phyloP scores from a whole-genome alignment of 106 monocot genomes.

The Narthecium ossifragum region DNA sequence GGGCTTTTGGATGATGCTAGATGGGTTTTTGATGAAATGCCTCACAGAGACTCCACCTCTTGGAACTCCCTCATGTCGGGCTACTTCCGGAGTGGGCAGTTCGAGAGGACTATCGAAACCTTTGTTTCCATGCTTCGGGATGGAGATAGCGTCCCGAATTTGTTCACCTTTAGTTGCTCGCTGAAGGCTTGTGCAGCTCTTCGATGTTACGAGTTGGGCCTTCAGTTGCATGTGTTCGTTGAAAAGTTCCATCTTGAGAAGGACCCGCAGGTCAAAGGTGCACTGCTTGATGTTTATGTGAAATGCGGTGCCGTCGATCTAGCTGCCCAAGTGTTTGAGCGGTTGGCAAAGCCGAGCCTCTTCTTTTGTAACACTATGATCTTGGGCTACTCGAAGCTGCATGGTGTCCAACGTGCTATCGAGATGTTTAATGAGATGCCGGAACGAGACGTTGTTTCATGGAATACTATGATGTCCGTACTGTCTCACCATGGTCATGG shows the following conservation, averaged over 20 bases:
- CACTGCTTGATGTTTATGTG: constrained; percentile 69
- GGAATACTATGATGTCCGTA: constrained; percentile 79
- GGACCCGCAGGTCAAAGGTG: constrained; percentile 25
- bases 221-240: constrained; percentile 57
- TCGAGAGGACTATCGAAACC: constrained; percentile 13
- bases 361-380: constrained; percentile 80
- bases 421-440: constrained; percentile 51
- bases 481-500: constrained; percentile 31
- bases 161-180: constrained; percentile 44
- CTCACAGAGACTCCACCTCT: constrained; percentile 43
- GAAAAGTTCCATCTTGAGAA: constrained; percentile 33
- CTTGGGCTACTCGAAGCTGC: constrained; percentile 35
- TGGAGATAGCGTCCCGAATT: constrained; percentile 16
- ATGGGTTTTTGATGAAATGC: constrained; percentile 71
- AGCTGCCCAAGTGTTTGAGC: constrained; percentile 43
- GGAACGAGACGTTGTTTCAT: constrained; percentile 62
- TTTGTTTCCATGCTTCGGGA: constrained; percentile 49
- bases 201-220: constrained; percentile 18
- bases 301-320: constrained; percentile 47
- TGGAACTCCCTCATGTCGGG: constrained; percentile 77
- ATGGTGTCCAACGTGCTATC: constrained; percentile 34
- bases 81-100: constrained; percentile 30
- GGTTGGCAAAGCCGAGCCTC: constrained; percentile 40
- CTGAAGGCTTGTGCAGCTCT: constrained; percentile 62
- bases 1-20: constrained; percentile 38